Evolutionary conservation across 352 stramenopile species (phyloP).

Genomic region (Pythium dissotocum): DNA sequence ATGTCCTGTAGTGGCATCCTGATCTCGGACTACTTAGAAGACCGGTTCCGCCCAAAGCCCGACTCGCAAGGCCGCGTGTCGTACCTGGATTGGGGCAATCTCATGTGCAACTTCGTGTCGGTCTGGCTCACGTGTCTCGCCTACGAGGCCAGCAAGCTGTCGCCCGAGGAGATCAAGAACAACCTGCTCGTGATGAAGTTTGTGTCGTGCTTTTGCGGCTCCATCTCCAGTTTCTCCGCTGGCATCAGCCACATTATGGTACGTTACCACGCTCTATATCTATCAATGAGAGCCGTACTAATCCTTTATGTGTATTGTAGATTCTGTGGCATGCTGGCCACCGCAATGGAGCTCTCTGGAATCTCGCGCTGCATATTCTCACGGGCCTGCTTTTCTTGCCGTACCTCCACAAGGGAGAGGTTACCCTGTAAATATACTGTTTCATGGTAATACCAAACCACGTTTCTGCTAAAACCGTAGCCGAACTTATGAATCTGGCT

Average conservation of each 20-base stretch:
- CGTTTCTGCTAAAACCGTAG: background rate
- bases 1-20: slow-evolving; percentile 43
- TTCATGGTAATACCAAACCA: background rate
- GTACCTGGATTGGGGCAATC: slow-evolving; percentile 39
- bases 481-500: slow-evolving; percentile 1
- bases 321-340: slow-evolving; percentile 29
- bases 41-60: slow-evolving; percentile 21
- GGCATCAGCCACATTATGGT: slow-evolving; percentile 40
- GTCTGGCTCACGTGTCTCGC: slow-evolving; percentile 35
- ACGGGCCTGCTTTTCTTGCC: slow-evolving; percentile 37
- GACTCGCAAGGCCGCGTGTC: slow-evolving; percentile 22
- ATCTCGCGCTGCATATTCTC: slow-evolving; percentile 30
- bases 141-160: slow-evolving; percentile 36
- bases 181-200: slow-evolving; percentile 46
- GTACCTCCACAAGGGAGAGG: slow-evolving; percentile 30
- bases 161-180: slow-evolving; percentile 29
- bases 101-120: slow-evolving; percentile 42
- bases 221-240: slow-evolving; percentile 37
- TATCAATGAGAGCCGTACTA: background rate
- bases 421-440: slow-evolving; percentile 12
- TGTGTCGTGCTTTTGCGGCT: slow-evolving; percentile 45
- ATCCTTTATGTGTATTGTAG: slow-evolving; percentile 10
- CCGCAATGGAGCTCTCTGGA: slow-evolving; percentile 24
- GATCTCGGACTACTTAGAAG: slow-evolving; percentile 30
- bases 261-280: background rate